Base-by-base conservation (phyloP, 2,329 filamentous ascomycete genomes). In the Colletotrichum sp. region DNA sequence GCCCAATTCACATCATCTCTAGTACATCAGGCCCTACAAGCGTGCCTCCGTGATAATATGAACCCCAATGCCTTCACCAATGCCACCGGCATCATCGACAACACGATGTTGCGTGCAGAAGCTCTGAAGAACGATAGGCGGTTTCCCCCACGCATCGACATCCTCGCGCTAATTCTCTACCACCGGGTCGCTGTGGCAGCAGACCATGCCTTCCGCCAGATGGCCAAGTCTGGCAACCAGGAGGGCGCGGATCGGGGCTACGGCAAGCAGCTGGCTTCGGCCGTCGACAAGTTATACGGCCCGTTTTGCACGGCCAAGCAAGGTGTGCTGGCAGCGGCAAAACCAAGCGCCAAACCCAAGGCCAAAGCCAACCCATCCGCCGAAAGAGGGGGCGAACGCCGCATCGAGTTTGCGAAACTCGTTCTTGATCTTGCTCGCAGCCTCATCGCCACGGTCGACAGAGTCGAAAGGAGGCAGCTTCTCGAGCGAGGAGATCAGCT, bases 31-130 rank as follows among this genome's bases (percentile, higher is more conserved):
- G 95, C 94, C 70, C 92, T 98, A 87, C 89, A 90, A 77, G 89
- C 92, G 7, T 98, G 96, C 83, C 86, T 92, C 28, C 91, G 93
- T 72, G 95, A 98, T 86, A 93, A 92, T 81, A 92, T 93, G 71
- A 98, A 98, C 82, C 88, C 83, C n/a, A 90, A 93, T 68, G 90
- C 91, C 26, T 90, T 98, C 78, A 84, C 87, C 5, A 89, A 94
- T 78, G 94, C 95, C 6, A 91, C 88, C 67, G 84, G 87, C 67
- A 87, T 98, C 30, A 85, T 98, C 34, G 87, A 92, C 68, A 82
- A 90, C 67, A 96, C 96, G 93, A 70, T 82, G 49, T 67, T 74
- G 28, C 80, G 32, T 10, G 32, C 59, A 63, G 12, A 55, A 72
- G 34, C 34, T 24, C 10, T 32, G 63, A 66, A 32, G 13, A 39